These are phyloP conservation scores for Curvularia sp. DNA, from an alignment of 2,329 filamentous ascomycete species.

Conservation along the genomic window DNA sequence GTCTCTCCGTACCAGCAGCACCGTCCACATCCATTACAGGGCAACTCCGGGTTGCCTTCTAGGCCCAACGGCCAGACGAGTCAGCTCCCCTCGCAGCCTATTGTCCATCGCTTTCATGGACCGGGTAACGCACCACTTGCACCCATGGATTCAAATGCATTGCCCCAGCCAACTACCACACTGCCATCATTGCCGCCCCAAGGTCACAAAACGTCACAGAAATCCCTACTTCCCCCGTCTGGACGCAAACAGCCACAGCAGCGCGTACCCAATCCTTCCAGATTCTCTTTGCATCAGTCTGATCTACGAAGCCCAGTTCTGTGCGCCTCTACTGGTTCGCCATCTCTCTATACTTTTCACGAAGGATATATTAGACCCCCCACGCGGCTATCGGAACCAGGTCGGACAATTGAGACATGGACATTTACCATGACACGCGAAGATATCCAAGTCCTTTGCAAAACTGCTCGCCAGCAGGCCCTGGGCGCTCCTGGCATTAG, in stretches of 20 bases:
- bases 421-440: constrained; percentile 56
- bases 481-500: constrained; percentile 40
- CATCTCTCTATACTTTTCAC: constrained; percentile 64
- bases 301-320: constrained; percentile 63
- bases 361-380: constrained; percentile 61
- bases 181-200: neutral
- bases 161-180: neutral
- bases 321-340: constrained; percentile 26
- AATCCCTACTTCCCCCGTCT: constrained; percentile 47
- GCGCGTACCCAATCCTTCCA: constrained; percentile 54
- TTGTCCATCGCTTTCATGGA: constrained; percentile 13
- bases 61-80: neutral
- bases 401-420: constrained; percentile 53
- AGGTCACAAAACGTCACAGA: neutral
- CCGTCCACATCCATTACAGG: neutral
- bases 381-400: constrained; percentile 40
- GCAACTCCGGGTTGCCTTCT: neutral
- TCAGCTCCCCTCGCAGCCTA: constrained; percentile 10
- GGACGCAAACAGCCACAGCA: constrained; percentile 47
- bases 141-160: neutral
- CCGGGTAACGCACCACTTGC: constrained; percentile 1
- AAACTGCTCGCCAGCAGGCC: constrained; percentile 29
- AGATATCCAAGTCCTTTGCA: constrained; percentile 49
- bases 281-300: constrained; percentile 64
- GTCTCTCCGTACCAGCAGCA: constrained; percentile 3